Evolutionary conservation across 345 rosid genomes (phyloP).

Genomic region (Arabidopsis thaliana): DNA sequence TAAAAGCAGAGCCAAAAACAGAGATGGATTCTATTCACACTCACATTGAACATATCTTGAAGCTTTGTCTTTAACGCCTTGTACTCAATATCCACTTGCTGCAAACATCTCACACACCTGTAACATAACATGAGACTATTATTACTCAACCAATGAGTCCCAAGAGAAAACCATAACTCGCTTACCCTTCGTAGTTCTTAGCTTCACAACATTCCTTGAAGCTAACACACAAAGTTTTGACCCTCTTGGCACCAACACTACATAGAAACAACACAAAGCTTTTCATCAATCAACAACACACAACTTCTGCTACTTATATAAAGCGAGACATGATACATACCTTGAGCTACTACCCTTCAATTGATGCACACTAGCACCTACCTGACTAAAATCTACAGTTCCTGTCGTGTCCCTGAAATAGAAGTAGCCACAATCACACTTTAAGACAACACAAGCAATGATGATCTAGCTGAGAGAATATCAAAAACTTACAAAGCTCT

Average conservation of each 20-base stretch:
- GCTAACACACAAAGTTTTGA: conserved; percentile 62
- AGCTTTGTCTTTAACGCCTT: conserved; percentile 64
- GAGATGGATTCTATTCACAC: conserved; percentile 14
- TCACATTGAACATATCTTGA: conserved; percentile 66
- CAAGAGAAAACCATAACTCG: background rate
- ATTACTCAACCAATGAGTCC: background rate
- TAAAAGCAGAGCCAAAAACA: background rate
- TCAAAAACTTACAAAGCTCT: conserved; percentile 64
- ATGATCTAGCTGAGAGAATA: background rate
- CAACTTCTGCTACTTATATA: conserved; percentile 3
- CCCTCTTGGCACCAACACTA: conserved; percentile 80
- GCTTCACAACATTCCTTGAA: conserved; percentile 71
- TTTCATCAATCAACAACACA: conserved; percentile 5
- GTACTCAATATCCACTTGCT: conserved; percentile 66
- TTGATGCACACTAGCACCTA: conserved; percentile 81
- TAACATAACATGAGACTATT: conserved; percentile 42
- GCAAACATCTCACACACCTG: conserved; percentile 84
- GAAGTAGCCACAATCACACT: conserved; percentile 3
- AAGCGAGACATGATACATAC: conserved; percentile 44
- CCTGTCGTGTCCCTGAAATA: conserved; percentile 56
- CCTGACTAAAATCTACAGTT: conserved; percentile 64
- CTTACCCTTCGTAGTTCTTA: conserved; percentile 78
- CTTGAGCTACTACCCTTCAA: conserved; percentile 97
- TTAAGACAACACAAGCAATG: background rate
- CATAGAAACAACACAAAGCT: conserved; percentile 29